A percentile compares a stretch with the other conserved stretches of the same genome.
Conservation (phyloP, 495 filamentous ascomycete species). For the Copromyces sp. region DNA sequence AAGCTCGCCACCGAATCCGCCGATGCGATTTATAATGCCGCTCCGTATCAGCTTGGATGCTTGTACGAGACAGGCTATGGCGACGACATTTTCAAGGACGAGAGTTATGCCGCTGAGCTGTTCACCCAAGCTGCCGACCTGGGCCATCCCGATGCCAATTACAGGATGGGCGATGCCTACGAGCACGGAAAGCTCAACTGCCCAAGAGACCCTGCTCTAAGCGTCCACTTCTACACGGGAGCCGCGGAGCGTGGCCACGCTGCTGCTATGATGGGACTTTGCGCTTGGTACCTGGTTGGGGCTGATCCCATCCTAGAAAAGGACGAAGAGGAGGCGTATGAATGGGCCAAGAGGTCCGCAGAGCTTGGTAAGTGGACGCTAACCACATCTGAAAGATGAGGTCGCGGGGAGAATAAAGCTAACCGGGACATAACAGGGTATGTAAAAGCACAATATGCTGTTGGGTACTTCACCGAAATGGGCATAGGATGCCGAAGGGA, state of each 20-base stretch:
- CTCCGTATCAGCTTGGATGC: slow-evolving; percentile 80
- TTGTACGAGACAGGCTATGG: slow-evolving; percentile 85
- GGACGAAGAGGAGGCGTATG: slow-evolving; percentile 91
- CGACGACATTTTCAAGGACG: slow-evolving; percentile 84
- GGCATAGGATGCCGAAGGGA: slow-evolving; percentile 92
- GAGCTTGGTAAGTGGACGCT: slow-evolving; percentile 55
- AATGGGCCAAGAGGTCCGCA: slow-evolving; percentile 85
- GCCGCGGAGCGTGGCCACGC: slow-evolving; percentile 78
- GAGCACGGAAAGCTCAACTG: slow-evolving; percentile 84
- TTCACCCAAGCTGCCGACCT: slow-evolving; percentile 92
- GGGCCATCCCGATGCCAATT: slow-evolving; percentile 76
- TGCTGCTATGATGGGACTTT: slow-evolving; percentile 96
- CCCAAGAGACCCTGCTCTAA: slow-evolving; percentile 82
- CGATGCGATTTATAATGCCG: slow-evolving; percentile 83
- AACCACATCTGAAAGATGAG: background rate
- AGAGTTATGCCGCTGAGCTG: slow-evolving; percentile 82
- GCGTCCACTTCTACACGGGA: slow-evolving; percentile 93
- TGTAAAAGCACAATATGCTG: slow-evolving; percentile 88
- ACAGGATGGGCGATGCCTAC: slow-evolving; percentile 88
- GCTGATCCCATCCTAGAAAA: slow-evolving; percentile 88
- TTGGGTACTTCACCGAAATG: slow-evolving; percentile 97
- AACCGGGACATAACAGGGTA: slow-evolving; percentile 44
- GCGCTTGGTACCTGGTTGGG: slow-evolving; percentile 96
- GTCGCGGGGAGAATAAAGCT: background rate
- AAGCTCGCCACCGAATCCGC: slow-evolving; percentile 85